phyloP scores from a whole-genome alignment of 257 asterid genomes.

The Solanum pimpinellifolium region DNA sequence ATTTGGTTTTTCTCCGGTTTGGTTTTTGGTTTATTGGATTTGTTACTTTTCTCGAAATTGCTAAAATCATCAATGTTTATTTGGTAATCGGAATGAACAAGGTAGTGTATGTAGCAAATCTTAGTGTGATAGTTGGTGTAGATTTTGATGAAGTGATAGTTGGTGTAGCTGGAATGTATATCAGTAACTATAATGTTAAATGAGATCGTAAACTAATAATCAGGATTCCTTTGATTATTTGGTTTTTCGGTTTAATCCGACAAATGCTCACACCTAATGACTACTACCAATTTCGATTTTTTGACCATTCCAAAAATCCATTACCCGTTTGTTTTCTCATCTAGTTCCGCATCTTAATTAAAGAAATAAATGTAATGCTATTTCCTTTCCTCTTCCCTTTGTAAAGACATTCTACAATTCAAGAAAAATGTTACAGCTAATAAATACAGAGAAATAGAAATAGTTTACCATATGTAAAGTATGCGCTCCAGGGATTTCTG shows the following conservation, averaged over 20 bases:
- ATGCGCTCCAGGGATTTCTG: conserved; percentile 93
- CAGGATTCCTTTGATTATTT: background rate
- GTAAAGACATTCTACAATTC: background rate
- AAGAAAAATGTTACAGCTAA: background rate
- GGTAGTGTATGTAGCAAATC: background rate
- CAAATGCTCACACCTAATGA: background rate
- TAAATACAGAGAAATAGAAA: background rate
- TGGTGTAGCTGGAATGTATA: background rate
- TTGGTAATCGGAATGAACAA: background rate
- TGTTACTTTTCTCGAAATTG: background rate
- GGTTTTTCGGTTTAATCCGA: background rate
- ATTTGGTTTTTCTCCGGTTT: background rate
- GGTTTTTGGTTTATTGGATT: background rate
- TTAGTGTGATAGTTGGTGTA: background rate
- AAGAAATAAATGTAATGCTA: background rate
- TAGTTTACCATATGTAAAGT: conserved; percentile 73
- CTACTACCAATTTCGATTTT: background rate
- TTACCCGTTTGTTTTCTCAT: background rate
- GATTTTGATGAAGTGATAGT: background rate
- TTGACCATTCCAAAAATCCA: background rate
- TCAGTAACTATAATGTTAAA: background rate
- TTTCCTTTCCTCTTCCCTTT: background rate
- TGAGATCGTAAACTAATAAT: background rate
- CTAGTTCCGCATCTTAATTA: background rate
- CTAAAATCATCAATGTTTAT: background rate